Percentiles rank a stretch among this genome's conserved stretches.
Evolutionary conservation across 805 yeast species (phyloP).

Genomic region (Scheffersomyces coipomensis): DNA sequence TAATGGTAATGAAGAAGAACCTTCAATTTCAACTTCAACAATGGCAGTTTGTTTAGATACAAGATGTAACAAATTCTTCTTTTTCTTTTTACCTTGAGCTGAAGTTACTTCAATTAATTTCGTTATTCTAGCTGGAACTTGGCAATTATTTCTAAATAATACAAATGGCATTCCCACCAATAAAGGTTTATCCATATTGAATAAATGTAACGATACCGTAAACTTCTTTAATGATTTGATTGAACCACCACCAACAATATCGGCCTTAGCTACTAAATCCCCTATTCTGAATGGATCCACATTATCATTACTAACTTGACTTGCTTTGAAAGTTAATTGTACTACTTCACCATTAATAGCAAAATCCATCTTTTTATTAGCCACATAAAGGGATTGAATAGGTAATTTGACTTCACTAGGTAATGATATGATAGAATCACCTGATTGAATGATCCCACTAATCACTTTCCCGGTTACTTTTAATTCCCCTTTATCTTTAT

Average conservation of each 20-base stretch:
- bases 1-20: slow-evolving; percentile 50
- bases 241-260: slow-evolving; percentile 18
- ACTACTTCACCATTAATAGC: slow-evolving; percentile 60
- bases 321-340: slow-evolving; percentile 45
- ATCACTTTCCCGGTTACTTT: slow-evolving; percentile 63
- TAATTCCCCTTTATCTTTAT: slow-evolving; percentile 47
- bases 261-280: slow-evolving; percentile 41
- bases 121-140: slow-evolving; percentile 65
- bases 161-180: slow-evolving; percentile 78
- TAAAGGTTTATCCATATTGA: slow-evolving; percentile 61
- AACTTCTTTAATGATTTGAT: slow-evolving; percentile 27
- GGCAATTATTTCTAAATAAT: slow-evolving; percentile 71
- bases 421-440: slow-evolving; percentile 58
- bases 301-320: slow-evolving; percentile 48
- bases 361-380: slow-evolving; percentile 46
- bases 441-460: slow-evolving; percentile 68
- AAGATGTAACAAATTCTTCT: slow-evolving; percentile 54
- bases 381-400: slow-evolving; percentile 38
- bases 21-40: slow-evolving; percentile 53
- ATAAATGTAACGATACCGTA: slow-evolving; percentile 27
- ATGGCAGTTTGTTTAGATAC: slow-evolving; percentile 58
- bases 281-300: slow-evolving; percentile 63
- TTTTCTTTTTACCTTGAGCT: slow-evolving; percentile 21
- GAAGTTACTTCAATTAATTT: slow-evolving; percentile 36
- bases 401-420: slow-evolving; percentile 50